Evolutionary conservation across 352 stramenopile genomes (phyloP), one percentile per base, ranked within the genome.

Genomic region (Globisporangium camurandrum): DNA sequence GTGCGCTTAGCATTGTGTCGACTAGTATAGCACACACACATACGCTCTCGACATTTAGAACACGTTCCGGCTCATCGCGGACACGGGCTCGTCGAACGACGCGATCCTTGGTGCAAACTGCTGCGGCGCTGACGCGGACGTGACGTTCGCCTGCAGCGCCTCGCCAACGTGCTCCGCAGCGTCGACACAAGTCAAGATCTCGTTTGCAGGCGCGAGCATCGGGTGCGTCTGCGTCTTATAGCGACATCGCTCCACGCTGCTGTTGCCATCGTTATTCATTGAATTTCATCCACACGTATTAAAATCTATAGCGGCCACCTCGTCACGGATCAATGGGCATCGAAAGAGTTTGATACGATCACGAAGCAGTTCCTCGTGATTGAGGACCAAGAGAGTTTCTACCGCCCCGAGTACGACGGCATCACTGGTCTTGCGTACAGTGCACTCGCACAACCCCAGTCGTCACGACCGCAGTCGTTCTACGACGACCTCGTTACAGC

Each of bases 21-120:
- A n/a, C n/a, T n/a, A n/a, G n/a, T n/a, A n/a, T n/a, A n/a, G n/a
- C 23, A 8, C 22, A 17, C 34, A 10, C 24, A 38, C 33, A 27
- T 36, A 7, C 24, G 38, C 1, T 23, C 23, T 16, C 23, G 42
- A n/a, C n/a, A n/a, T n/a, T n/a, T 19, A 88, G 78, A 86, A 85
- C n/a, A 67, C 66, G 4, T 93, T 88, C 46, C 69, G 70, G 38
- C 47, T 93, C 14, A 86, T 93, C 36, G 72, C 77, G 41, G 82
- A 93, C 62, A 93, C 82, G 0, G 82, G 82, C 2, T 93, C 82
- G n/a, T 87, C 79, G 10, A 93, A 90, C 40, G 72, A 84, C 31
- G 82, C 82, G 1, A 66, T 91, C 27, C 65, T 90, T 5, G 73
- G 78, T 17, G 22, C 61, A 9, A 62, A 62, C 33, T 93, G 82